Evolutionary conservation across 768 basidiomycete species (phyloP).

Genomic region (Mycena vulgaris): DNA sequence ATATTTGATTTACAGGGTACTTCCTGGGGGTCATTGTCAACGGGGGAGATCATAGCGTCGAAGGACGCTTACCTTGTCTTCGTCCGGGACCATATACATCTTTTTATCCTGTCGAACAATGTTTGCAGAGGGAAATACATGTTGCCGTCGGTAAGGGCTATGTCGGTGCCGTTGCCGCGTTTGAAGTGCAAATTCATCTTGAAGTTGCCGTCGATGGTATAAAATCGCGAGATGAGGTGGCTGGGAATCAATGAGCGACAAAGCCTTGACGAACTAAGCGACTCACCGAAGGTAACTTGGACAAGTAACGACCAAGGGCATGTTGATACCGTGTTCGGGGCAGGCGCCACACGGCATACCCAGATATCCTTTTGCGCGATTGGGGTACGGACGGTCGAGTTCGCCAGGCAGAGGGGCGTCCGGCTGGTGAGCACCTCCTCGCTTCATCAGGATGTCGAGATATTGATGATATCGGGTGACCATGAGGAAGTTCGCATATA

Average conservation of each 20-base stretch:
- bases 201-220: slow-evolving; percentile 26
- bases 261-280: neutral
- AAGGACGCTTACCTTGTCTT: too few relatives aligned
- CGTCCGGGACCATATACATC: neutral
- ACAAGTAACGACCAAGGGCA: neutral
- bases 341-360: slow-evolving; percentile 21
- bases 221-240: neutral
- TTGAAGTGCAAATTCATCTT: slow-evolving; percentile 25
- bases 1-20: slow-evolving; percentile 17
- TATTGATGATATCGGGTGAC: slow-evolving; percentile 13
- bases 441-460: slow-evolving; percentile 16
- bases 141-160: slow-evolving; percentile 20
- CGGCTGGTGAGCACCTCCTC: slow-evolving; percentile 15
- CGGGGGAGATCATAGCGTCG: neutral
- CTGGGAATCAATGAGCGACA: slow-evolving; percentile 1
- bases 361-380: slow-evolving; percentile 10
- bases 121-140: slow-evolving; percentile 28
- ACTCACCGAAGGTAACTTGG: slow-evolving; percentile 25
- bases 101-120: slow-evolving; percentile 4
- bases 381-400: slow-evolving; percentile 19
- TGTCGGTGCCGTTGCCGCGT: slow-evolving; percentile 28
- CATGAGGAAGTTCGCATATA: slow-evolving; percentile 17
- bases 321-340: slow-evolving; percentile 26
- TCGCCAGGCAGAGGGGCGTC: slow-evolving; percentile 24
- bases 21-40: slow-evolving; percentile 14